Percentiles rank a stretch among this genome's conserved stretches.
Conservation (phyloP, 176 grass and related monocot species). For the Melocanna baccifera region DNA sequence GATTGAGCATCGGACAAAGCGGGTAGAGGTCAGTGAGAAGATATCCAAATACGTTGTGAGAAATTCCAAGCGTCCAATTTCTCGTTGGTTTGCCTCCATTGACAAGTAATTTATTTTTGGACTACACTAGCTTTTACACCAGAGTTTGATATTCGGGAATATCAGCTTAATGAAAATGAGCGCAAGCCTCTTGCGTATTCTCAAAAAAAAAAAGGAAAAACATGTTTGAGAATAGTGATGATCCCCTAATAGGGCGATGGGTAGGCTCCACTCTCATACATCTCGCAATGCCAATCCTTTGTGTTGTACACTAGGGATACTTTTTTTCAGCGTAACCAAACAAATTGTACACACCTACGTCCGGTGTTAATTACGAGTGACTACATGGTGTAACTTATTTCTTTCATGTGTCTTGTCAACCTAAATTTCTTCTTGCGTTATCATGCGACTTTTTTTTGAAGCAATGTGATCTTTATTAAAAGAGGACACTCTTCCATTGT, state of each 20-base stretch:
- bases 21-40: too few species aligned
- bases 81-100: background rate
- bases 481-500: background rate
- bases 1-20: background rate
- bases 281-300: too few species aligned
- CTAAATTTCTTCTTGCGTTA: background rate
- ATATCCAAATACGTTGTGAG: background rate
- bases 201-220: too few species aligned
- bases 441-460: background rate
- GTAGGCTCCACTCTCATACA: background rate
- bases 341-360: too few species aligned
- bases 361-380: background rate
- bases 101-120: background rate
- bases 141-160: background rate
- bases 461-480: background rate
- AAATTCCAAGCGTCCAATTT: background rate
- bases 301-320: too few species aligned
- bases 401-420: background rate
- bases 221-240: background rate
- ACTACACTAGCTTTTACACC: background rate
- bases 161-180: too few species aligned
- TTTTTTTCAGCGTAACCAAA: too few species aligned
- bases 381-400: background rate
- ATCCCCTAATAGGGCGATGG: background rate
- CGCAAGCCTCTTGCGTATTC: too few species aligned